phyloP scores from a whole-genome alignment of 2,329 filamentous ascomycete genomes.

The Claviceps spartinae region DNA sequence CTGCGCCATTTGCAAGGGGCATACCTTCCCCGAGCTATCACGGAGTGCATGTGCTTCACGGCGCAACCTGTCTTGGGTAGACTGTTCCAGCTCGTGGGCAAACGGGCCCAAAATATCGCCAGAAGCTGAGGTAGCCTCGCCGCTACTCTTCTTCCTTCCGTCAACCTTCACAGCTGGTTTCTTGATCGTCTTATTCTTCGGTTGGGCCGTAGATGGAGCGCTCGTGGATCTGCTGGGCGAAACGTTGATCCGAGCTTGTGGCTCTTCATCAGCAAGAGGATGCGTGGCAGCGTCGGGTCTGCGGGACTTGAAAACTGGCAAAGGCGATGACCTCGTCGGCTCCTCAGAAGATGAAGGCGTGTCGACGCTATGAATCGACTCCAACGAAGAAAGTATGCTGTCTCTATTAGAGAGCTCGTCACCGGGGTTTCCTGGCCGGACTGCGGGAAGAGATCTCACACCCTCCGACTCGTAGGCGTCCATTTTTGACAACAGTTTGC shows the following conservation, averaged over 20 bases:
- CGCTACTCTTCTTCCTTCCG: not conserved
- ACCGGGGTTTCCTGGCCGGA: no score
- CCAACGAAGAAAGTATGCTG: not conserved
- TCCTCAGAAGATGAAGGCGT: not conserved
- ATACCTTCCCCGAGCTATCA: slow-evolving; percentile 8
- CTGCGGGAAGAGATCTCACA: not conserved
- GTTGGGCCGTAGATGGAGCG: not conserved
- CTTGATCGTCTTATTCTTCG: not conserved
- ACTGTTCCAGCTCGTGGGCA: not conserved
- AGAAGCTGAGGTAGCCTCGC: not conserved
- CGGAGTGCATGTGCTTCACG: slow-evolving; percentile 2
- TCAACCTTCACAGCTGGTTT: not conserved
- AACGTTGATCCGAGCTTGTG: not conserved
- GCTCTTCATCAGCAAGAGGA: no score
- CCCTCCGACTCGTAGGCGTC: not conserved
- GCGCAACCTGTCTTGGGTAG: slow-evolving; percentile 1
- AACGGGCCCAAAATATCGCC: slow-evolving; percentile 1
- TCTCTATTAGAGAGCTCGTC: not conserved
- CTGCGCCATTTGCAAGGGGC: slow-evolving; percentile 10
- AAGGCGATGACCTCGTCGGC: not conserved
- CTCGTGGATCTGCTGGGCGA: not conserved
- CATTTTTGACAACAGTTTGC: not conserved
- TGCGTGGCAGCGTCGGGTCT: not conserved
- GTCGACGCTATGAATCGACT: not conserved
- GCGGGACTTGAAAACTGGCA: not conserved